phyloP scores from a whole-genome alignment of 306 rosid species.

The Trifolium fragiferum region DNA sequence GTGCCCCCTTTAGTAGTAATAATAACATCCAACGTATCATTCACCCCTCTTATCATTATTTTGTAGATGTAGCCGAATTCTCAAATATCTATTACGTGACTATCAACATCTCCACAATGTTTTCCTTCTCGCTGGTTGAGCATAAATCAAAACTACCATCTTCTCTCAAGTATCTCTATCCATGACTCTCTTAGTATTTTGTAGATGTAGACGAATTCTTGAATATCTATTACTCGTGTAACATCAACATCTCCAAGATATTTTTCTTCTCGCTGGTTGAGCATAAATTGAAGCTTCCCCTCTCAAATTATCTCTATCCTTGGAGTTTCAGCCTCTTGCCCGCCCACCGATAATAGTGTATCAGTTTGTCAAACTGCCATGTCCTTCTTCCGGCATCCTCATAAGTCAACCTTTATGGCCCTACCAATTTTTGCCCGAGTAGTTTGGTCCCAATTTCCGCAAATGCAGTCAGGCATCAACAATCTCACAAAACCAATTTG shows the following conservation, averaged over 20 bases:
- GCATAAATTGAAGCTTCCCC: neutral
- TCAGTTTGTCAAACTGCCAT: neutral
- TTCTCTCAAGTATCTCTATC: neutral
- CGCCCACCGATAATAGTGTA: too few species aligned
- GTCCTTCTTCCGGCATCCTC: neutral
- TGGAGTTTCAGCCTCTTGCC: neutral
- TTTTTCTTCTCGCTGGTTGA: neutral
- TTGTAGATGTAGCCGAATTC: neutral
- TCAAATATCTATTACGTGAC: neutral
- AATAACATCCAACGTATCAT: neutral
- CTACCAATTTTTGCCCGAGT: neutral
- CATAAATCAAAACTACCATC: neutral
- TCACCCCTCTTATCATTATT: neutral
- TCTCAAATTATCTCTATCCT: neutral
- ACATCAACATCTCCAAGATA: neutral
- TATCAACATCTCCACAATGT: neutral
- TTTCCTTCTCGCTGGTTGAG: neutral
- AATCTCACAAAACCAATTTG: neutral
- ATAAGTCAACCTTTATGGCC: neutral
- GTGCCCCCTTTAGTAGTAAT: neutral
- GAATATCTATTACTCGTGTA: neutral
- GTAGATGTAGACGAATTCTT: neutral
- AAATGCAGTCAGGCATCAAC: neutral
- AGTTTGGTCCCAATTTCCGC: neutral
- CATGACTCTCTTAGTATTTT: neutral